Conservation (phyloP, 2,329 filamentous ascomycete species). For the Aspergillus aculeatus region DNA sequence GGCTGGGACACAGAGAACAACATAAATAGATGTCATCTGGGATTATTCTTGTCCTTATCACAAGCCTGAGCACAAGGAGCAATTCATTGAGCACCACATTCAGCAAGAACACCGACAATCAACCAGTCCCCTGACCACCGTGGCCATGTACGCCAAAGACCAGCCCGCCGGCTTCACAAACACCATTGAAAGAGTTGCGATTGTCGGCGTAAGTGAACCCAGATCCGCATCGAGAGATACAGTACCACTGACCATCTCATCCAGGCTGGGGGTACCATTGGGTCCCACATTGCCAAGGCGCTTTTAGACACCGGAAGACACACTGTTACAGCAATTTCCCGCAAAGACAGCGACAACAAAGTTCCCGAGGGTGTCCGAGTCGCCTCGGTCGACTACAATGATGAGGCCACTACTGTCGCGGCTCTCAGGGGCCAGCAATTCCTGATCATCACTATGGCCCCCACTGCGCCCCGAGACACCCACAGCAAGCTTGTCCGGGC, state of each 20-base stretch:
- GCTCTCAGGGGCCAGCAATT: slow-evolving; percentile 58
- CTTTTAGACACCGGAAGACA: slow-evolving; percentile 53
- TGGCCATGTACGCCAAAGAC: slow-evolving; percentile 26
- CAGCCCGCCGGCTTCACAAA: slow-evolving; percentile 30
- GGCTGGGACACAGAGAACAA: no score
- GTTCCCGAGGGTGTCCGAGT: slow-evolving; percentile 49
- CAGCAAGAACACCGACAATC: neutral
- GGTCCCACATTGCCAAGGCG: slow-evolving; percentile 25
- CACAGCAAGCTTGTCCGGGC: slow-evolving; percentile 54
- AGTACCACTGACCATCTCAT: slow-evolving; percentile 12
- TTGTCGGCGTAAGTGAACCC: slow-evolving; percentile 36
- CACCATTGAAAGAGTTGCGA: slow-evolving; percentile 38
- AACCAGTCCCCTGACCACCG: slow-evolving; percentile 9
- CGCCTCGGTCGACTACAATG: slow-evolving; percentile 50
- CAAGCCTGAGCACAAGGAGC: no score
- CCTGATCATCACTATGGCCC: slow-evolving; percentile 56
- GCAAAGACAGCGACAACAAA: slow-evolving; percentile 41
- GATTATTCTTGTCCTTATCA: neutral
- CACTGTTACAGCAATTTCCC: slow-evolving; percentile 53
- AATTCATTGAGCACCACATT: no score
- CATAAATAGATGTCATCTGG: slow-evolving; percentile 16
- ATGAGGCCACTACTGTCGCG: slow-evolving; percentile 46
- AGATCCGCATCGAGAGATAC: neutral
- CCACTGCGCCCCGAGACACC: slow-evolving; percentile 45
- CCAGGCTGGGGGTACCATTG: slow-evolving; percentile 39